phyloP scores from a whole-genome alignment of 306 rosid species.

The Vicia faba region DNA sequence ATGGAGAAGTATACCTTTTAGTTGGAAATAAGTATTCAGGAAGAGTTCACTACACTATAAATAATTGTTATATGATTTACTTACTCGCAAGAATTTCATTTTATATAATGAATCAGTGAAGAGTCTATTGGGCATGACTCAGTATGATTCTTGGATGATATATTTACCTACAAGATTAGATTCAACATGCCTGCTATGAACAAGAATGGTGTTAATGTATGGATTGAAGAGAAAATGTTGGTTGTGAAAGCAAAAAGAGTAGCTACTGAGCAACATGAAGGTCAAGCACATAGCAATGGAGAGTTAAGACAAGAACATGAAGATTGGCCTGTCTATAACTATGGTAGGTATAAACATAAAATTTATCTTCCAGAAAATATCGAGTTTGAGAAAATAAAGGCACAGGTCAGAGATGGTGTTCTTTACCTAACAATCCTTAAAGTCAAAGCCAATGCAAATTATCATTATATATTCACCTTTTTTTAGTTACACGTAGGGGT shows the following conservation, averaged over 20 bases:
- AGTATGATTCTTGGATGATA: too few relatives aligned
- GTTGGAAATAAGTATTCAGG: too few relatives aligned
- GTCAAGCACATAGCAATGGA: not conserved
- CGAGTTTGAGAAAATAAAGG: constrained; percentile 43
- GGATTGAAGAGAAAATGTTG: constrained; percentile 42
- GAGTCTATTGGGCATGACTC: too few relatives aligned
- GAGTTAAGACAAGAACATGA: constrained; percentile 1
- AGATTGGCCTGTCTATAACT: constrained; percentile 39
- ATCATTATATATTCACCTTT: too few relatives aligned
- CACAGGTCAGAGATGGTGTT: constrained; percentile 42
- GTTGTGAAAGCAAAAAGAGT: constrained; percentile 39
- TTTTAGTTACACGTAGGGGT: too few relatives aligned
- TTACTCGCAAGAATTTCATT: too few relatives aligned
- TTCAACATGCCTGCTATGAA: constrained; percentile 38
- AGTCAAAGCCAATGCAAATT: constrained; percentile 22
- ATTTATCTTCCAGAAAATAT: constrained; percentile 37
- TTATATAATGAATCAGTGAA: too few relatives aligned
- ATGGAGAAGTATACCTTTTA: too few relatives aligned
- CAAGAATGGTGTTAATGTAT: constrained; percentile 45
- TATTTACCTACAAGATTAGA: too few relatives aligned
- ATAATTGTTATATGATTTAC: too few relatives aligned
- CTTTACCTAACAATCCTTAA: constrained; percentile 43
- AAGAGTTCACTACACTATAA: too few relatives aligned
- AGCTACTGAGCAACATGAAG: not conserved
- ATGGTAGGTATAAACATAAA: constrained; percentile 38